These are phyloP conservation scores for Hysterangium stoloniferum DNA, from an alignment of 768 basidiomycete species.

Conservation along the genomic window DNA sequence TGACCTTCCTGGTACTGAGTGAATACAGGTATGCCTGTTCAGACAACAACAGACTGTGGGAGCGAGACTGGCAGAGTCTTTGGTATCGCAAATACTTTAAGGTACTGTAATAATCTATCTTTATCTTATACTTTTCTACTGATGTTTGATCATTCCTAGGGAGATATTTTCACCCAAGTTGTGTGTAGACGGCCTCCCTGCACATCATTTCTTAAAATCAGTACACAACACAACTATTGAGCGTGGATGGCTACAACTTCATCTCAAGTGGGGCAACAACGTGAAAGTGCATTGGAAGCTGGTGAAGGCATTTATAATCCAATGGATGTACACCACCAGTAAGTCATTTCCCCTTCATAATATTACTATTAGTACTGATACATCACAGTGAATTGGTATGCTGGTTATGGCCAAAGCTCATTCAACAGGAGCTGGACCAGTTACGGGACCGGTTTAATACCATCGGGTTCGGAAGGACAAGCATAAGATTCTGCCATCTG, in stretches of 20 bases:
- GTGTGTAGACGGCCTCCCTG: slow-evolving; percentile 18
- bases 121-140: slow-evolving; percentile 26
- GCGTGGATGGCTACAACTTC: slow-evolving; percentile 27
- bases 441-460: slow-evolving; percentile 20
- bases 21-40: slow-evolving; percentile 28
- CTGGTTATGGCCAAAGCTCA: slow-evolving; percentile 20
- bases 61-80: slow-evolving; percentile 22
- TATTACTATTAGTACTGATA: too few relatives aligned
- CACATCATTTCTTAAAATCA: slow-evolving; percentile 26
- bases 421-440: slow-evolving; percentile 16
- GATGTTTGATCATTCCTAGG: slow-evolving; percentile 16
- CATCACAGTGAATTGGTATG: slow-evolving; percentile 18
- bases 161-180: slow-evolving; percentile 22
- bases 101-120: slow-evolving; percentile 22
- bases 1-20: too few relatives aligned
- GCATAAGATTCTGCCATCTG: slow-evolving; percentile 29
- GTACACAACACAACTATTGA: slow-evolving; percentile 18
- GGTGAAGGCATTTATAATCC: slow-evolving; percentile 17
- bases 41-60: slow-evolving; percentile 27
- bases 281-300: slow-evolving; percentile 19
- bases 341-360: slow-evolving; percentile 13
- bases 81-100: slow-evolving; percentile 22
- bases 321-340: slow-evolving; percentile 22
- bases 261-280: slow-evolving; percentile 27
- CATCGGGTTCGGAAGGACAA: slow-evolving; percentile 24